phyloP scores from a whole-genome alignment of 2,329 filamentous ascomycete genomes.

The Tolypocladium amazonense region DNA sequence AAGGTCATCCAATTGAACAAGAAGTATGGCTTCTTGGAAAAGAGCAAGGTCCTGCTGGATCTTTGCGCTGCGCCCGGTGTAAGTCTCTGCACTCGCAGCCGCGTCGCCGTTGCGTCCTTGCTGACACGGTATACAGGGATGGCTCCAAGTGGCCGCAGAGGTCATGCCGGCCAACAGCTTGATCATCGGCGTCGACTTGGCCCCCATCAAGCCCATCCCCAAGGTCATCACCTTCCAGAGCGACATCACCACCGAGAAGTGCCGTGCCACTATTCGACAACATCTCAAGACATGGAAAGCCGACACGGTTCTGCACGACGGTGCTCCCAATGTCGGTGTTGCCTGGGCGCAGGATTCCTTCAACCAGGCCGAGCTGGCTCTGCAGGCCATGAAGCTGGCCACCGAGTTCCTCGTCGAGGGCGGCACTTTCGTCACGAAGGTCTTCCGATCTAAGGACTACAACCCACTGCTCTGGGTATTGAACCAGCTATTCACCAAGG shows the following conservation, averaged over 20 bases:
- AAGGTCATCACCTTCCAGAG: slow-evolving; percentile 91
- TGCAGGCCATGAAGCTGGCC: slow-evolving; percentile 86
- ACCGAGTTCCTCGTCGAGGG: slow-evolving; percentile 86
- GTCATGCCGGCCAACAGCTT: slow-evolving; percentile 84
- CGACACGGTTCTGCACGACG: slow-evolving; percentile 91
- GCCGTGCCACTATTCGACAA: slow-evolving; percentile 74
- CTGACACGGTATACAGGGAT: slow-evolving; percentile 47
- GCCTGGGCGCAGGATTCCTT: slow-evolving; percentile 98
- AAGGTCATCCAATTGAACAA: slow-evolving; percentile 98
- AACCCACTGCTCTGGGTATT: slow-evolving; percentile 94
- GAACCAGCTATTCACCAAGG: slow-evolving; percentile 89
- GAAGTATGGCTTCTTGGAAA: slow-evolving; percentile 96
- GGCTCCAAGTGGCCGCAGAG: slow-evolving; percentile 94
- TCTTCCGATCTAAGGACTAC: slow-evolving; percentile 95
- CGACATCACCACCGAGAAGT: slow-evolving; percentile 97
- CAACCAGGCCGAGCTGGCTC: slow-evolving; percentile 85
- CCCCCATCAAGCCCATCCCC: slow-evolving; percentile 92
- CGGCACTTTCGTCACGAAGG: slow-evolving; percentile 92
- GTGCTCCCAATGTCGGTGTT: slow-evolving; percentile 94
- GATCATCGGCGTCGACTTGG: slow-evolving; percentile 88
- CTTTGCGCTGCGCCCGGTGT: slow-evolving; percentile 93
- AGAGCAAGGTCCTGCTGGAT: slow-evolving; percentile 92
- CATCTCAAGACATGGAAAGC: slow-evolving; percentile 96
- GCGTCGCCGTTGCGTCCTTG: neutral
- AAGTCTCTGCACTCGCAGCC: slow-evolving; percentile 20